Evolutionary conservation across 2,329 filamentous ascomycete genomes (phyloP).

Genomic region (Xylaria sp.): DNA sequence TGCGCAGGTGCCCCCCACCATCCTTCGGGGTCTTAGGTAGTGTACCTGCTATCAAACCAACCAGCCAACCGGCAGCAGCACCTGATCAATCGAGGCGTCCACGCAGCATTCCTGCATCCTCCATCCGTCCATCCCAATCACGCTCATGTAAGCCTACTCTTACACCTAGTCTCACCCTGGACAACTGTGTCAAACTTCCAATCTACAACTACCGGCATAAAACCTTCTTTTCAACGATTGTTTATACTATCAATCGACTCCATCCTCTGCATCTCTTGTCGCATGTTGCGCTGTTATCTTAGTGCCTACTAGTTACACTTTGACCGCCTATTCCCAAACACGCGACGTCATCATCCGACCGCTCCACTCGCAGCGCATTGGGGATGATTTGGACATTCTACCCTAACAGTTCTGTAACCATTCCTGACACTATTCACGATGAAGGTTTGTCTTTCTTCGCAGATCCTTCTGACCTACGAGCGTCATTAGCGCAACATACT

Average conservation of each 20-base stretch:
- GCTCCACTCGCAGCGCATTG: constrained; percentile 31
- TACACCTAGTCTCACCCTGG: constrained; percentile 3
- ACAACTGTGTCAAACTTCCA: constrained; percentile 15
- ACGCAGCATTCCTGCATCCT: constrained; percentile 24
- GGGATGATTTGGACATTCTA: constrained; percentile 10
- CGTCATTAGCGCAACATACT: constrained; percentile 20
- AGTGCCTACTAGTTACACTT: constrained; percentile 45
- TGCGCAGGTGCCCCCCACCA: background rate
- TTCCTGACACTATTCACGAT: constrained; percentile 38
- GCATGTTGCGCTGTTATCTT: constrained; percentile 44
- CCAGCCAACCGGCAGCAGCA: constrained; percentile 19
- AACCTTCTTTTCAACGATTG: background rate
- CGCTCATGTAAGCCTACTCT: constrained; percentile 17
- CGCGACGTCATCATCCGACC: constrained; percentile 41
- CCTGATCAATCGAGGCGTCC: constrained; percentile 34
- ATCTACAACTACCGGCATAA: constrained; percentile 33
- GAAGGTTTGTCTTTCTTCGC: constrained; percentile 45
- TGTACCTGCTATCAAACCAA: constrained; percentile 6
- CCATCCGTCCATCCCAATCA: constrained; percentile 10
- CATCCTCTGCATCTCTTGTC: background rate
- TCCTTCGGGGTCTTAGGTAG: constrained; percentile 11
- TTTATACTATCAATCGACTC: background rate
- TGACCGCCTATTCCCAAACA: constrained; percentile 40
- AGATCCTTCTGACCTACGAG: background rate
- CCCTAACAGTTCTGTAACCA: background rate